phyloP scores from a whole-genome alignment of 176 grass and related monocot species.

The Thalia dealbata region DNA sequence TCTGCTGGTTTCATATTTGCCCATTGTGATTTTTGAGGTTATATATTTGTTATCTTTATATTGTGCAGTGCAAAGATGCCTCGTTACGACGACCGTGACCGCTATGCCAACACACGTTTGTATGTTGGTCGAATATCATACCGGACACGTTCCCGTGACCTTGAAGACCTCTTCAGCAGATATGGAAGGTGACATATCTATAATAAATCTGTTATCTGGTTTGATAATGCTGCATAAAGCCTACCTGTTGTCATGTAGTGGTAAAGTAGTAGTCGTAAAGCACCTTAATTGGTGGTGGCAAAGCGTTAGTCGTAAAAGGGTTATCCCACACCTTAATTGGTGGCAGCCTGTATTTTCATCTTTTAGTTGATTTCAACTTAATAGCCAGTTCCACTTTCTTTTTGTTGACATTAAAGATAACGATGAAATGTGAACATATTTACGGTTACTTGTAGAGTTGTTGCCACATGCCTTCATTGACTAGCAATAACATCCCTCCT shows the following conservation, averaged over 20 bases:
- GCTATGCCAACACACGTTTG: constrained; percentile 54
- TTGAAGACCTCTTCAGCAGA: constrained; percentile 79
- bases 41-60: constrained; percentile 4
- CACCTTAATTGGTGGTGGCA: too few relatives aligned
- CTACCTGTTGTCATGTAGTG: not conserved
- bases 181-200: constrained; percentile 74
- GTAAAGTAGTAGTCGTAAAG: too few relatives aligned
- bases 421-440: not conserved
- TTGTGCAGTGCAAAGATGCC: constrained; percentile 68
- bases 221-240: not conserved
- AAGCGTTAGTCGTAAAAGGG: too few relatives aligned
- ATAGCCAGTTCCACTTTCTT: not conserved
- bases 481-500: too few relatives aligned
- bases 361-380: not conserved
- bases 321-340: not conserved
- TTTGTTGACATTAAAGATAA: not conserved
- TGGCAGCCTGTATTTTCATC: not conserved
- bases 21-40: not conserved
- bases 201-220: not conserved
- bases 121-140: constrained; percentile 78
- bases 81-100: constrained; percentile 81
- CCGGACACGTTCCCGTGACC: constrained; percentile 66
- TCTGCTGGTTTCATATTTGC: not conserved
- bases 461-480: not conserved
- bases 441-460: not conserved